Base-by-base conservation (phyloP, 495 filamentous ascomycete genomes). In the Penicillium daleae region DNA sequence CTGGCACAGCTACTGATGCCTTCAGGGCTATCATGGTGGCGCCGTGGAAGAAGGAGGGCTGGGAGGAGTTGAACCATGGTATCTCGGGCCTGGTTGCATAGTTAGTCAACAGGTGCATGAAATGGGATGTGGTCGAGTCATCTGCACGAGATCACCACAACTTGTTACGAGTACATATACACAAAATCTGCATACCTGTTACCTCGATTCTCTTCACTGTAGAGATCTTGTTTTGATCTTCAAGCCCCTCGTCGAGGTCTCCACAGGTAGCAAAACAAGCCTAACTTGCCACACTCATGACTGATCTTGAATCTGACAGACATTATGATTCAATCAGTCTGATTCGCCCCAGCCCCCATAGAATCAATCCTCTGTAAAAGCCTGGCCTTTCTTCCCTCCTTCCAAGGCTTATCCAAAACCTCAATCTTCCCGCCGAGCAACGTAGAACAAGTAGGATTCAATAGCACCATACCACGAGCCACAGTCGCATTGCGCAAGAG, bases 391-490 rank as follows among this genome's bases (percentile, higher is more conserved):
- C 92, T 81, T 17, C 84, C 84, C 29, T 90, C 87, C 58, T 80
- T 83, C 93, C 95, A 98, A 33, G 77, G 76, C 69, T 85, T 85
- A 67, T 97, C 90, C 81, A 92, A 81, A 0, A 70, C 79, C 57
- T 97, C 93, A 56, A 98, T 87, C 82, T 92, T 97, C 0, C 95
- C 95, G 2, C 95, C 95, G 17, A 97, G 74, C 3, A 97, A 64
- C 37, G 80, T 82, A 49, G 85, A 86, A 19, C 68, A 84, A 13
- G 67, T 75, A 1, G 91, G 87, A 44, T 92, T 87, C 12, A 99
- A 75, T 67, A 99, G 71, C 17, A 96, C 66, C 64, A 94, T 82
- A 0, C 92, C 96, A 27, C 95, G 79, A 22, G 91, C 89, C 32
- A 97, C 87, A 12, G 81, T 77, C 2, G 80, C 80, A 68, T 85